Base-by-base conservation (phyloP, 2,329 filamentous ascomycete species). In the Cercospora zeina region DNA sequence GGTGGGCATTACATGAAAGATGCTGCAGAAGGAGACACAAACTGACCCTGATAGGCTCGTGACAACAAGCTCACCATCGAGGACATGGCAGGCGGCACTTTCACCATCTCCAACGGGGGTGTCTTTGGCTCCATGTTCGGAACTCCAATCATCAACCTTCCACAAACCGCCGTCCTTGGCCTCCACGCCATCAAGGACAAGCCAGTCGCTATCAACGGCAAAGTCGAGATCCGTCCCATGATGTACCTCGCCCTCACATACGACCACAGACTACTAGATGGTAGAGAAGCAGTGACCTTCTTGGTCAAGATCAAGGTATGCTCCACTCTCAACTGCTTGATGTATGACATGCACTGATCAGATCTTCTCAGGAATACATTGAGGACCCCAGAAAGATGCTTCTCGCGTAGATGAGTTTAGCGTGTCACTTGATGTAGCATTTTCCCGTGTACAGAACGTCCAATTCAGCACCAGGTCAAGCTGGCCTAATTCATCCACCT, bases 171-270 rank as follows among this genome's bases (percentile, higher is more conserved):
- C 62, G 93, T 97, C 9, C 85, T 97, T 62, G 93, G 93, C 68
- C 87, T 97, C 21, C 93, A 99, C 77, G 92, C 93, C 51, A 97
- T 97, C 79, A 99, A 99, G 82, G 92, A 99, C 59, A 90, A 89
- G 72, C 87, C 93, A 2, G 87, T 97, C 57, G 93, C 85, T 27
- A 83, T 97, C 65, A 92, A 97, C 73, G 95, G 95, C 73, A 96
- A 97, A 82, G 83, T 97, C 62, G 93, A 97, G 77, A 90, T 96
- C 70, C 86, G 95, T 69, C 95, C 95, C 79, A 97, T 99, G 92
- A 99, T 99, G 95, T 97, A 96, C 78, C 85, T 99, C 67, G 95
- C 95, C 45, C 84, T 99, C 63, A 99, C 95, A 13, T 99, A 99
- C 75, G 95, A 99, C 77, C 95, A 99, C 80, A 90, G 95, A 75